phyloP scores from a whole-genome alignment of 768 basidiomycete species.

The Solioccasus polychromus region DNA sequence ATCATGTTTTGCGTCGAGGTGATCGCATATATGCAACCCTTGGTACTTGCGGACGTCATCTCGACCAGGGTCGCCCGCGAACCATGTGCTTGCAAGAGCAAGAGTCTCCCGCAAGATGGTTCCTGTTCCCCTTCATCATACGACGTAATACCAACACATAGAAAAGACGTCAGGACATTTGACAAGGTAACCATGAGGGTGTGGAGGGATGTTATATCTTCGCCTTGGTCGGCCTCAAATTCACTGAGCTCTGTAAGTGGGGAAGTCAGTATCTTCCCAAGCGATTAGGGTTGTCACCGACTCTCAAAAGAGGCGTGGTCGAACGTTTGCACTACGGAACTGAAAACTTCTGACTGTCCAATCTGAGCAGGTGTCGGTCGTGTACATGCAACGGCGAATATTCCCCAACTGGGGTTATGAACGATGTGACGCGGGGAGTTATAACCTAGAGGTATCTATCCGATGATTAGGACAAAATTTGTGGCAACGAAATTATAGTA shows the following conservation, averaged over 20 bases:
- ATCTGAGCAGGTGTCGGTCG: slow-evolving; percentile 52
- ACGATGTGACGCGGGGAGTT: slow-evolving; percentile 70
- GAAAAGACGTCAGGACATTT: slow-evolving; percentile 36
- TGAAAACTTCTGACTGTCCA: slow-evolving; percentile 45
- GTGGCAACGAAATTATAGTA: slow-evolving; percentile 13
- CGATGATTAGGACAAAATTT: neutral
- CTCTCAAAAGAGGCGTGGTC: slow-evolving; percentile 64
- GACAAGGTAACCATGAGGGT: slow-evolving; percentile 28
- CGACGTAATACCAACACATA: slow-evolving; percentile 50
- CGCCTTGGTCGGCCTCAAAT: slow-evolving; percentile 38
- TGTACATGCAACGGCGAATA: slow-evolving; percentile 66
- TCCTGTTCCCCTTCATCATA: slow-evolving; percentile 45
- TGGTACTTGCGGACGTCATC: slow-evolving; percentile 43
- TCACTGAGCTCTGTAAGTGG: slow-evolving; percentile 24
- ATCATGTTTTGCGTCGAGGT: slow-evolving; percentile 48
- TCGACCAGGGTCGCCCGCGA: slow-evolving; percentile 25
- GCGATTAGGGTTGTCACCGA: slow-evolving; percentile 34
- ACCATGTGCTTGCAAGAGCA: slow-evolving; percentile 45
- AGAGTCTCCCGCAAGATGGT: slow-evolving; percentile 55
- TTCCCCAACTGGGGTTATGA: slow-evolving; percentile 50
- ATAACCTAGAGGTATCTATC: slow-evolving; percentile 66
- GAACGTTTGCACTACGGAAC: slow-evolving; percentile 62
- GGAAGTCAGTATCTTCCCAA: slow-evolving; percentile 2
- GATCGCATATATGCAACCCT: slow-evolving; percentile 71
- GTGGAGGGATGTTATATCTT: slow-evolving; percentile 61